Percentiles rank a stretch among this genome's conserved stretches.
These are phyloP conservation scores for Aspergillus hancockii DNA, from an alignment of 495 filamentous ascomycete genomes.

Conservation along the genomic window DNA sequence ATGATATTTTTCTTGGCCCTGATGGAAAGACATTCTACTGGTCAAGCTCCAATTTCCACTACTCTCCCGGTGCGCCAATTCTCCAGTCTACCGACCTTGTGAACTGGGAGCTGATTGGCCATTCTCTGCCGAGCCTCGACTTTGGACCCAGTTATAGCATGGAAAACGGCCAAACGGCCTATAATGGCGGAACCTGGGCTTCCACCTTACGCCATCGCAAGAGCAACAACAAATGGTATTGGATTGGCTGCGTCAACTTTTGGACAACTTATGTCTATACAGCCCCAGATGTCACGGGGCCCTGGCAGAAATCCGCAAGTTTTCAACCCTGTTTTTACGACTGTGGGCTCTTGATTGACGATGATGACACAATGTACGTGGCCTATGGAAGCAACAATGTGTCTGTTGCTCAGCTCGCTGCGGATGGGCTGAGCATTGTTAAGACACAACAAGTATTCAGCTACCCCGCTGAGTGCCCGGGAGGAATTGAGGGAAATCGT, in stretches of 20 bases:
- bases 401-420: constrained; percentile 48
- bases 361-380: constrained; percentile 57
- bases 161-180: constrained; percentile 37
- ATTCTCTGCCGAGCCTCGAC: constrained; percentile 52
- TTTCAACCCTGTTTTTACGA: constrained; percentile 57
- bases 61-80: constrained; percentile 59
- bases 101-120: constrained; percentile 55
- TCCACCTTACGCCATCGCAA: constrained; percentile 49
- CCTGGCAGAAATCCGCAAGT: constrained; percentile 35
- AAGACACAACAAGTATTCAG: constrained; percentile 45
- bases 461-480: constrained; percentile 18
- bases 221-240: constrained; percentile 51
- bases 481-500: constrained; percentile 53
- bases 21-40: constrained; percentile 47
- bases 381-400: constrained; percentile 54
- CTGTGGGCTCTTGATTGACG: constrained; percentile 55
- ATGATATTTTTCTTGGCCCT: constrained; percentile 42
- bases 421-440: constrained; percentile 44
- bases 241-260: constrained; percentile 57
- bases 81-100: constrained; percentile 55
- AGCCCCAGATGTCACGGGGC: constrained; percentile 33
- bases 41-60: constrained; percentile 56
- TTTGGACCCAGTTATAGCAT: constrained; percentile 52
- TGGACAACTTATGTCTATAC: constrained; percentile 52
- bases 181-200: constrained; percentile 58